Percentiles rank a stretch among this genome's conserved stretches.
phyloP scores from a whole-genome alignment of 257 asterid species.

The Hygrophila difformis region DNA sequence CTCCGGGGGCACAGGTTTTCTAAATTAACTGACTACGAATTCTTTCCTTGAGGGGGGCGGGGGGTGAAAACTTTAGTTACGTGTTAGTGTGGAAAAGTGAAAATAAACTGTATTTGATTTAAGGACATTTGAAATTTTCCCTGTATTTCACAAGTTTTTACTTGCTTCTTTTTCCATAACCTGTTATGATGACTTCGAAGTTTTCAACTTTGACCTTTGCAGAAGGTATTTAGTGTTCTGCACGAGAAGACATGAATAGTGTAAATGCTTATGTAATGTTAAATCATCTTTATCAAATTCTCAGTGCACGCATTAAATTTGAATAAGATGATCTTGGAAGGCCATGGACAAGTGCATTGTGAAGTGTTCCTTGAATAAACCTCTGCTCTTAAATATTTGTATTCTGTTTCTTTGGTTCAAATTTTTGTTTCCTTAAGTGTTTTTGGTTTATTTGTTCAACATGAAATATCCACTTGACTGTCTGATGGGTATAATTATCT shows the following conservation, averaged over 20 bases:
- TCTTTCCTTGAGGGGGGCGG: neutral
- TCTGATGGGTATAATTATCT: too few species aligned
- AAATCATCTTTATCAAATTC: too few species aligned
- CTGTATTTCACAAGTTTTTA: neutral
- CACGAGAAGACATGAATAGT: too few species aligned
- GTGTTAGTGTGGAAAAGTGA: neutral
- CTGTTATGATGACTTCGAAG: constrained; percentile 1
- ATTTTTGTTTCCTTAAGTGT: neutral
- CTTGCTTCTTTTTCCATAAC: neutral
- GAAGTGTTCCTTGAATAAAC: neutral
- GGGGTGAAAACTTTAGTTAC: neutral
- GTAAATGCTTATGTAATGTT: too few species aligned
- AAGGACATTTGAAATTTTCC: constrained; percentile 8
- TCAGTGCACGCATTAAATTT: too few species aligned
- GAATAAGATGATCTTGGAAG: too few species aligned
- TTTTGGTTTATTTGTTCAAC: neutral
- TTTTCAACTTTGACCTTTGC: neutral
- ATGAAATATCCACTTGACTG: too few species aligned
- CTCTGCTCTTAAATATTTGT: neutral
- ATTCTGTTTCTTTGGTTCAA: neutral
- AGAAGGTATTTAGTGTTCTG: neutral
- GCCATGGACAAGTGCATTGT: neutral
- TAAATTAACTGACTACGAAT: constrained; percentile 10
- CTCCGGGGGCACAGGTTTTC: constrained; percentile 64
- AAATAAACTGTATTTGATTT: neutral